A percentile compares a stretch with the other conserved stretches of the same genome.
These are phyloP conservation scores for Phaffia rhodozyma DNA, from an alignment of 1,284 basidiomycete genomes.

Conservation along the genomic window DNA sequence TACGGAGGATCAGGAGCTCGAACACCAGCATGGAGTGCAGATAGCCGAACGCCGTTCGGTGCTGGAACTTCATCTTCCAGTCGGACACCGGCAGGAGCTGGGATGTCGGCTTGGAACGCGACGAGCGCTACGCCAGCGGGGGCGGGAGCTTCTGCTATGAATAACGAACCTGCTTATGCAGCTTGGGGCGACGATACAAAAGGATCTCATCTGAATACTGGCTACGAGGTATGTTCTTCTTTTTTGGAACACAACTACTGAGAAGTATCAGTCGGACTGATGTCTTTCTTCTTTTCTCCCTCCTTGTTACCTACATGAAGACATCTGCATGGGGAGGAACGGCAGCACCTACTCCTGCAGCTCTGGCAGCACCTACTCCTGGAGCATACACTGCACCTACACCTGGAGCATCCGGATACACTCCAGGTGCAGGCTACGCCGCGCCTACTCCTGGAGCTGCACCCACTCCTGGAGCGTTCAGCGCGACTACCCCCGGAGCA, in stretches of 20 bases:
- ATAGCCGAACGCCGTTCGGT: conserved; percentile 16
- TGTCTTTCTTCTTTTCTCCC: neutral
- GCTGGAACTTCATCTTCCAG: conserved; percentile 20
- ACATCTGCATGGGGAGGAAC: conserved; percentile 19
- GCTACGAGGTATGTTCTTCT: conserved; percentile 23
- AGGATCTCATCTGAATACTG: conserved; percentile 27
- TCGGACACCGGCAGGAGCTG: conserved; percentile 29
- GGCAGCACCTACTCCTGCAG: conserved; percentile 34
- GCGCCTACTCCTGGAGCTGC: conserved; percentile 24
- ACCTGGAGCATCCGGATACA: conserved; percentile 27
- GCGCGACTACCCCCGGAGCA: conserved; percentile 3
- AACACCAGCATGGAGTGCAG: conserved; percentile 38
- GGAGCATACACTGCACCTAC: conserved; percentile 17
- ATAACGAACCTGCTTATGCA: conserved; percentile 43
- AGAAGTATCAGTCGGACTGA: conserved; percentile 20
- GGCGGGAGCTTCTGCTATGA: conserved; percentile 28
- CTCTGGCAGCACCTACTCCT: conserved; percentile 15
- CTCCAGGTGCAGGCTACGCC: conserved; percentile 17
- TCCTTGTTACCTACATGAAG: conserved; percentile 1
- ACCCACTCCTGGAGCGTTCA: conserved; percentile 39
- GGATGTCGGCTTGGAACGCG: conserved; percentile 22
- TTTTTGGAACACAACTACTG: conserved; percentile 19
- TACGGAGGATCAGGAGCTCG: conserved; percentile 28
- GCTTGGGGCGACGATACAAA: conserved; percentile 37
- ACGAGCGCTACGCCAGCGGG: conserved; percentile 34